These are phyloP conservation scores for Fusarium sp. DNA, from an alignment of 2,329 filamentous ascomycete species.

Conservation along the genomic window DNA sequence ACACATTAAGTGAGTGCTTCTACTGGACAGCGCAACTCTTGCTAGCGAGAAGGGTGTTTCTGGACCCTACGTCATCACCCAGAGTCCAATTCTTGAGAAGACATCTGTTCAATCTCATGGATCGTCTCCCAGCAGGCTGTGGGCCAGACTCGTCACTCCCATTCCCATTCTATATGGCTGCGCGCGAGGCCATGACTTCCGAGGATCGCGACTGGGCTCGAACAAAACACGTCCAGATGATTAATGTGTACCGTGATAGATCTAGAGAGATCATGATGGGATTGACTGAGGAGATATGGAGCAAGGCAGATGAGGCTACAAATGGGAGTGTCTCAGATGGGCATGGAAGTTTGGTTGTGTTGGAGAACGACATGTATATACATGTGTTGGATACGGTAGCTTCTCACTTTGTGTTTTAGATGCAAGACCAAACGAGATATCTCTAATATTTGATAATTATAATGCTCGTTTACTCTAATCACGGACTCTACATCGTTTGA, in stretches of 20 bases:
- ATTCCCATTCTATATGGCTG: neutral
- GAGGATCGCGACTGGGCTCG: neutral
- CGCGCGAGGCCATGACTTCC: neutral
- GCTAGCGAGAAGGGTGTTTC: neutral
- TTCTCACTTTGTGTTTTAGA: slow-evolving; percentile 1
- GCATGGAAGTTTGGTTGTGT: neutral
- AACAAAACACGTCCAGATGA: slow-evolving; percentile 10
- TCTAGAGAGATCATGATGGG: slow-evolving; percentile 16
- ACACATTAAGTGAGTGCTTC: neutral
- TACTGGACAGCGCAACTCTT: neutral
- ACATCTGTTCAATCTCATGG: neutral
- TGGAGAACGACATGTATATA: slow-evolving; percentile 2
- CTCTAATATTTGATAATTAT: neutral
- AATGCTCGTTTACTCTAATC: neutral
- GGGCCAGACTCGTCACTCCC: neutral
- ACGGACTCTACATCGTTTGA: neutral
- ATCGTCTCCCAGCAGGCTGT: neutral
- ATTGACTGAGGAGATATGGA: slow-evolving; percentile 19
- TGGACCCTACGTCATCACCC: neutral
- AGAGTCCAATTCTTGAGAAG: neutral
- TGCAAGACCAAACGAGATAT: neutral
- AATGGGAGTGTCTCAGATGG: neutral
- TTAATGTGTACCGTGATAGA: slow-evolving; percentile 4
- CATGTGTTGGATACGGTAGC: neutral
- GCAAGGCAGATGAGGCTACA: neutral